Evolutionary conservation across 257 asterid species (phyloP).

Genomic region (Knoxia roxburghii): DNA sequence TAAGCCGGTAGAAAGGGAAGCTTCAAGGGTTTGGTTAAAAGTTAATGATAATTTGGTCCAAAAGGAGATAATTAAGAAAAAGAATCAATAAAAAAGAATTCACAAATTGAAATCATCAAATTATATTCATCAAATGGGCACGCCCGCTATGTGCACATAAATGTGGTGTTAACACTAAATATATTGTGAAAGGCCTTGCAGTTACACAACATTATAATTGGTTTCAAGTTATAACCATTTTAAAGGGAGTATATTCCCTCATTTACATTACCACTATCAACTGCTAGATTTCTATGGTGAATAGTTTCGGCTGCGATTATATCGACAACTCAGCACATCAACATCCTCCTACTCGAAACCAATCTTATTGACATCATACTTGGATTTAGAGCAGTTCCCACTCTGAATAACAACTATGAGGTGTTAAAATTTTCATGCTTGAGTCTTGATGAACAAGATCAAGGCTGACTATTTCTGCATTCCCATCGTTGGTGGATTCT

Average conservation of each 20-base stretch:
- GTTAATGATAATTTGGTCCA: too few relatives aligned
- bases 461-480: constrained; percentile 10
- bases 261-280: background rate
- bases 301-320: background rate
- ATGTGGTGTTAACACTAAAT: too few relatives aligned
- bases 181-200: too few relatives aligned
- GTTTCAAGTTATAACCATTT: background rate
- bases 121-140: too few relatives aligned
- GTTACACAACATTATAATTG: background rate
- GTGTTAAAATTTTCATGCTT: constrained; percentile 6
- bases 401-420: constrained; percentile 28
- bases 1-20: too few relatives aligned
- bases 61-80: too few relatives aligned
- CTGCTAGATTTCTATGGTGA: background rate
- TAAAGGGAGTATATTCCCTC: background rate
- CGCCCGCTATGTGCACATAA: too few relatives aligned
- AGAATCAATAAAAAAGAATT: too few relatives aligned
- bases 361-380: background rate
- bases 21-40: too few relatives aligned
- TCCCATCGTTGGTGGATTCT: constrained; percentile 7
- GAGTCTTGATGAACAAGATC: constrained; percentile 11
- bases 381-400: constrained; percentile 39
- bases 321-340: constrained; percentile 11
- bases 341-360: background rate
- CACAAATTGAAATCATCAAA: too few relatives aligned